These are phyloP conservation scores for Phytophthora sp. DNA, from an alignment of 352 stramenopile species.

Conservation along the genomic window DNA sequence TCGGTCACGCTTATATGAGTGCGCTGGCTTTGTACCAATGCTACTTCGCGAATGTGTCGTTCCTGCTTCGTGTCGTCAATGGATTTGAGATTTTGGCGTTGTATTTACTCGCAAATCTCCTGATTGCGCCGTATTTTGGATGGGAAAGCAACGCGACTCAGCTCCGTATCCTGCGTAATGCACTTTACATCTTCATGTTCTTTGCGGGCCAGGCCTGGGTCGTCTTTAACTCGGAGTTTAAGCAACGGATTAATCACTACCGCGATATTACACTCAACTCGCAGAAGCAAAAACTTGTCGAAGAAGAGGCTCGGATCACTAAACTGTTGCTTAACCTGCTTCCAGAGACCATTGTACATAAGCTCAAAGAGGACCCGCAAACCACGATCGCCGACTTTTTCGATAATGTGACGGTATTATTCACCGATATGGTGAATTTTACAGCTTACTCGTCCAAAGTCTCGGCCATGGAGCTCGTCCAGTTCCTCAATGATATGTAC, in stretches of 20 bases:
- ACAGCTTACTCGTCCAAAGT: constrained; percentile 83
- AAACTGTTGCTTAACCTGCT: constrained; percentile 83
- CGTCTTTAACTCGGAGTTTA: constrained; percentile 89
- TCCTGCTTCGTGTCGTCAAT: constrained; percentile 62
- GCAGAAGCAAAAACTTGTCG: constrained; percentile 84
- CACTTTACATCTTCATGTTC: constrained; percentile 87
- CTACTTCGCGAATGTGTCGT: constrained; percentile 84
- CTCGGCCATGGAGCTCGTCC: constrained; percentile 85
- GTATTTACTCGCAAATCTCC: constrained; percentile 69
- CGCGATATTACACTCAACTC: constrained; percentile 83
- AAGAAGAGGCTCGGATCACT: constrained; percentile 80
- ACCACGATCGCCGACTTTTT: constrained; percentile 87
- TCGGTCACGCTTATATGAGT: constrained; percentile 82
- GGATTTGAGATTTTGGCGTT: constrained; percentile 69
- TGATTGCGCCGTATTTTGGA: constrained; percentile 53
- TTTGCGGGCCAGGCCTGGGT: constrained; percentile 79
- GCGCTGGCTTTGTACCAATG: constrained; percentile 83
- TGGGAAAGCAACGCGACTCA: constrained; percentile 51
- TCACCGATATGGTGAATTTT: constrained; percentile 90
- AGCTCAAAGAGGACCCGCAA: constrained; percentile 81
- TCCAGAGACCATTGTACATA: constrained; percentile 85
- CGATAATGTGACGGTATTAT: constrained; percentile 85
- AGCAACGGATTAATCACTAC: constrained; percentile 89
- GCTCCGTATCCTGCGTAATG: constrained; percentile 66
- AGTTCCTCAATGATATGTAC: constrained; percentile 91